Base-by-base conservation (phyloP, 2,329 filamentous ascomycete genomes). In the Pseudocercospora cruenta region DNA sequence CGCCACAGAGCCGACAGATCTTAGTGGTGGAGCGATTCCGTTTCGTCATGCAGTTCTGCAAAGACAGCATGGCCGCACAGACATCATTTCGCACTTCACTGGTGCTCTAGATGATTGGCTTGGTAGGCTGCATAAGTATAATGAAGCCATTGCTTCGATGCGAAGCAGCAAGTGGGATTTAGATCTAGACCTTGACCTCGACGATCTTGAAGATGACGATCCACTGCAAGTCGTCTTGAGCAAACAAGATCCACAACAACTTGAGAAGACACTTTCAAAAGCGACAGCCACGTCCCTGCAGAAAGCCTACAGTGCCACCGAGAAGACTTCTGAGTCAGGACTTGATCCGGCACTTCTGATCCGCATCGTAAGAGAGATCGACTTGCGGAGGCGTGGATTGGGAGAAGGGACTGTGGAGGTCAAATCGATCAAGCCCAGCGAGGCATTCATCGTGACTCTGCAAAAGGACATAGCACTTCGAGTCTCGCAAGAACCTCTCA, bases 41-140 rank as follows among this genome's bases (percentile, higher is more conserved):
- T 92, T 97, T 78, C 89, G 93, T 55, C 82, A 88, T 66, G 86
- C 87, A 19, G 85, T 97, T 22, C 79, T 90, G 8, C 85, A 90
- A 33, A 87, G 89, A 21, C 84, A 92, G 7, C 87, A 94, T 72
- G 94, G 94, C 5, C 87, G 89, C 58, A 90, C 90, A 89, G 64
- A 54, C 51, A 28, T 9, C 10, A 54, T 54, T 26, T 54, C 26
- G 24, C 51, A 54, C 24, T 82, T 87, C 10, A 86, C 94, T 0
- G 87, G 87, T 12, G 82, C 85, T 54, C 95, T 95, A 74, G 84
- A 88, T 65, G 84, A 84, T 1, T 97, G 94, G 93, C 86, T 88
- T 54, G 82, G 83, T n/a, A 86, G 90, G 4, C 86, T 96, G n/a
- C 86, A 90, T 66, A 87, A 89, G 60, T 86, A 91, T 14, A 85